Evolutionary conservation across 768 basidiomycete species (phyloP), one percentile per base, ranked within the genome.

Genomic region (Lactarius tabidus): DNA sequence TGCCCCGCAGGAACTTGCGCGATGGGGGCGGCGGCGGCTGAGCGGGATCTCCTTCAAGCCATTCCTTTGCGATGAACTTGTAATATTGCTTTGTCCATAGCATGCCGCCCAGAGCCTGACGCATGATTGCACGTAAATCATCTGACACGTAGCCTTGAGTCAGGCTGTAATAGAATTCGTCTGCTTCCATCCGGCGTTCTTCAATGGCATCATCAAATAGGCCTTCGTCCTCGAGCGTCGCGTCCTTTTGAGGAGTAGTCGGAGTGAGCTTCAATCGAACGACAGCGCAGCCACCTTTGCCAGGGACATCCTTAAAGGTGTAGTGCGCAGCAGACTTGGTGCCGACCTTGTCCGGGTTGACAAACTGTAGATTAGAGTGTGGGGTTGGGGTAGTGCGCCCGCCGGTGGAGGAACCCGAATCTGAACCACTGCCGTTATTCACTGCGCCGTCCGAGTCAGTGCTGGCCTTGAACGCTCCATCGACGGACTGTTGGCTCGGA

Each of bases 71-170:
- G 65, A 98, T 87, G 77, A 98, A 98, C 74, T 91, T 83, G 79
- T 98, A 99, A 76, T 87, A 93, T 73, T 98, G 97, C 79, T 98
- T 99, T 54, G 92, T 94, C 96, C 97, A 98, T 59, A 99, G 78
- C 97, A 99, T 98, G 14, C 97, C 97, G 26, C 87, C 87, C 57
- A 99, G 78, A 26, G 95, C 97, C 77, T 98, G 97, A 67, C 97
- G 82, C 93, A 93, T 97, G 70, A 99, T 90, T 75, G 96, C 95
- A 74, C 87, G 88, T 71, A 98, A 78, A 77, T 99, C 97, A 64
- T 97, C 93, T 71, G 85, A 91, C 72, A 96, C 88, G 17, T 91
- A 86, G 4, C 93, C 93, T 69, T 87, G 82, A 45, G 87, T 86
- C 60, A 98, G 81, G 6, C 84, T 81, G 45, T 82, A 80, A 76